phyloP scores from a whole-genome alignment of 805 yeast genomes.

The Hemisphaericaspora nanyangensis region DNA sequence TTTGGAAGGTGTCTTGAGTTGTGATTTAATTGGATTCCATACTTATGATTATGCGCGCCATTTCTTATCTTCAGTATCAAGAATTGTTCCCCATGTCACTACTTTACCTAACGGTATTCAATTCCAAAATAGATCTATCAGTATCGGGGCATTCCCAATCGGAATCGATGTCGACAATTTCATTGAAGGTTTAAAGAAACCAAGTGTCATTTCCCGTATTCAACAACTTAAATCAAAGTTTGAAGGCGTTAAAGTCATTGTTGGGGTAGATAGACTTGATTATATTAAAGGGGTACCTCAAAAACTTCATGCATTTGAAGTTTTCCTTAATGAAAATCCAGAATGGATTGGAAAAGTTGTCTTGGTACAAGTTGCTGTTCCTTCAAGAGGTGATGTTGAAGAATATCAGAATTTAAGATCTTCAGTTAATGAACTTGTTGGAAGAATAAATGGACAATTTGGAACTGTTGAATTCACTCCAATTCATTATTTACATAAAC shows the following conservation, averaged over 20 bases:
- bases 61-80: slow-evolving; percentile 82
- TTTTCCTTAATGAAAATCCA: slow-evolving; percentile 87
- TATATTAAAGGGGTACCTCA: slow-evolving; percentile 98
- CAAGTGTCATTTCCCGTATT: slow-evolving; percentile 63
- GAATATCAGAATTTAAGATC: slow-evolving; percentile 93
- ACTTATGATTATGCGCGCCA: slow-evolving; percentile 99
- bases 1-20: slow-evolving; percentile 83
- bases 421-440: slow-evolving; percentile 92
- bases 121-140: slow-evolving; percentile 68
- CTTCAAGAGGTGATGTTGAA: slow-evolving; percentile 96
- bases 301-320: slow-evolving; percentile 92
- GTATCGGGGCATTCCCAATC: slow-evolving; percentile 97
- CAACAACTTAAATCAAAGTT: slow-evolving; percentile 54
- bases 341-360: slow-evolving; percentile 98
- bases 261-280: slow-evolving; percentile 95
- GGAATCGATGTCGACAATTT: slow-evolving; percentile 96
- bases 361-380: slow-evolving; percentile 94
- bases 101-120: slow-evolving; percentile 91
- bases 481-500: slow-evolving; percentile 92
- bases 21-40: slow-evolving; percentile 95
- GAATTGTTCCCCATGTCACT: slow-evolving; percentile 68
- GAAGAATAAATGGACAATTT: slow-evolving; percentile 91
- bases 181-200: slow-evolving; percentile 66
- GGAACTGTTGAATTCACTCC: slow-evolving; percentile 98
- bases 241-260: slow-evolving; percentile 81